Evolutionary conservation across 2,329 filamentous ascomycete species (phyloP).

Genomic region (Aureobasidium sp.): DNA sequence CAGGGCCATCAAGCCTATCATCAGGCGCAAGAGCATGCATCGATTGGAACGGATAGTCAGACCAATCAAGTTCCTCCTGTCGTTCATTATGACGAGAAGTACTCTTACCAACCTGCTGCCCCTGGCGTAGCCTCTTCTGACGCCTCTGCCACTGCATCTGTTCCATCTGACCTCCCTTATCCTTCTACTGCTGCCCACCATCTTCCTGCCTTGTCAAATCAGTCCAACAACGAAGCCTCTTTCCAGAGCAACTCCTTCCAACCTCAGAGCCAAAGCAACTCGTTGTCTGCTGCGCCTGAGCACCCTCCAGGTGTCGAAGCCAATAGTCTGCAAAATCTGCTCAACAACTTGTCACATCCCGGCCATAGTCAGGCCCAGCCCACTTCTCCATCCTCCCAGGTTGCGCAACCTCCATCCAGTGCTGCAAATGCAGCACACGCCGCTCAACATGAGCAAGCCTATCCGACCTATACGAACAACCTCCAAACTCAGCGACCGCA

Average conservation of each 20-base stretch:
- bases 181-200: conserved; percentile 3
- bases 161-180: conserved; percentile 4
- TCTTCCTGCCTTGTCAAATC: conserved; percentile 14
- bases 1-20: conserved; percentile 8
- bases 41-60: conserved; percentile 11
- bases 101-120: conserved; percentile 6
- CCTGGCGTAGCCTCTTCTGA: conserved; percentile 22
- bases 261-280: conserved; percentile 9
- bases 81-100: conserved; percentile 12
- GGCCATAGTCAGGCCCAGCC: conserved; percentile 23
- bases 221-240: conserved; percentile 10
- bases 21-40: conserved; percentile 13
- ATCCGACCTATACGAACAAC: not conserved
- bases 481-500: not conserved
- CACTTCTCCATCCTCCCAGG: conserved; percentile 24
- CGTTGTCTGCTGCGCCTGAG: not conserved
- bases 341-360: conserved; percentile 22
- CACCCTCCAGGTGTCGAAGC: conserved; percentile 10
- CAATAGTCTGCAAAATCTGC: conserved; percentile 11
- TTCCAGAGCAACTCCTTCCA: conserved; percentile 20
- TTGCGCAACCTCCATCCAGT: conserved; percentile 28
- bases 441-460: conserved; percentile 39
- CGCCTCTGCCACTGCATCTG: conserved; percentile 24
- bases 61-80: conserved; percentile 10
- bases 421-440: conserved; percentile 43